Conservation (phyloP, 768 basidiomycete genomes). For the Russula abietina region DNA sequence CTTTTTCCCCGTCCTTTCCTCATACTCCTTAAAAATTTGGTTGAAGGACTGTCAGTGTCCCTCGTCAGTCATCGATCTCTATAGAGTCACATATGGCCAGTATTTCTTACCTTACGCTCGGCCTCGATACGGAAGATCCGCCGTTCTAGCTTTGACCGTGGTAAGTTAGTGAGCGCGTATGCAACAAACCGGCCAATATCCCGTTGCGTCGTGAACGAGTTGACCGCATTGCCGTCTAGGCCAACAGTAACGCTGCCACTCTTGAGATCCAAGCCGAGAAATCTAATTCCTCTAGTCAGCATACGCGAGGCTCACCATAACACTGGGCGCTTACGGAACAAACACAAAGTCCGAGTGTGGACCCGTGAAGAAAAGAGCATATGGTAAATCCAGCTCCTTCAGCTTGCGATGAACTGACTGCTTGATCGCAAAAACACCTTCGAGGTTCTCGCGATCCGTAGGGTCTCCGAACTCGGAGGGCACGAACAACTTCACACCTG, state of each 20-base stretch:
- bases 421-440: slow-evolving; percentile 13
- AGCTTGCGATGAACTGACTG: slow-evolving; percentile 14
- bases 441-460: slow-evolving; percentile 5
- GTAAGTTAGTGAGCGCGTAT: slow-evolving; percentile 22
- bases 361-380: slow-evolving; percentile 24
- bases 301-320: neutral
- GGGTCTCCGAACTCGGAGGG: slow-evolving; percentile 30
- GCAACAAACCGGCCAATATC: slow-evolving; percentile 26
- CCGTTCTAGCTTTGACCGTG: slow-evolving; percentile 15
- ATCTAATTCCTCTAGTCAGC: neutral
- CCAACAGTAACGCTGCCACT: slow-evolving; percentile 18
- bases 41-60: slow-evolving; percentile 17
- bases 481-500: slow-evolving; percentile 30
- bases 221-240: slow-evolving; percentile 18
- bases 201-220: slow-evolving; percentile 22
- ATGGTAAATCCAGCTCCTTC: slow-evolving; percentile 24
- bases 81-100: neutral
- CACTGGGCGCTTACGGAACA: slow-evolving; percentile 4
- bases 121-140: slow-evolving; percentile 21
- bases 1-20: slow-evolving; percentile 21
- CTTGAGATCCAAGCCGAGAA: slow-evolving; percentile 15
- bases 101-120: slow-evolving; percentile 19
- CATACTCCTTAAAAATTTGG: slow-evolving; percentile 22
- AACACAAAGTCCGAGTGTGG: slow-evolving; percentile 14
- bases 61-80: neutral